Evolutionary conservation across 768 basidiomycete genomes (phyloP).

Genomic region (Amanita inopinata): DNA sequence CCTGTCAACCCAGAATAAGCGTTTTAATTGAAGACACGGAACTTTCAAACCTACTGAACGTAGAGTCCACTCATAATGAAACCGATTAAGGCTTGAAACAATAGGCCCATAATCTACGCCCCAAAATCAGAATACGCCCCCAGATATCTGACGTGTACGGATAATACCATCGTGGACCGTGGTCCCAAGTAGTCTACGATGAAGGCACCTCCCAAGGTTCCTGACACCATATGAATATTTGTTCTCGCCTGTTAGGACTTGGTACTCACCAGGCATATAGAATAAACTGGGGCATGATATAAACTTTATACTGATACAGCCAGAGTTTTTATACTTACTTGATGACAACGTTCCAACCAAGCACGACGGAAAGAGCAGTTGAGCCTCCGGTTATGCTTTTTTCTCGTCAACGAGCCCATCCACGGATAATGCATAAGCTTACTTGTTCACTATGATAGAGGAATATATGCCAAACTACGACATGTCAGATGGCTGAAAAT

Average conservation of each 20-base stretch:
- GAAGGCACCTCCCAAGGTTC: constrained; percentile 66
- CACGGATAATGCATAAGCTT: constrained; percentile 11
- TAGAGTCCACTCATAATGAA: constrained; percentile 90
- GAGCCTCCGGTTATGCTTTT: constrained; percentile 48
- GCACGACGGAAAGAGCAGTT: constrained; percentile 44
- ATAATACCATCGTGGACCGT: constrained; percentile 59
- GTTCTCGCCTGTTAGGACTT: background rate
- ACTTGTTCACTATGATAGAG: constrained; percentile 64
- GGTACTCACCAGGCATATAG: constrained; percentile 27
- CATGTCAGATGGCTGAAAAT: constrained; percentile 3
- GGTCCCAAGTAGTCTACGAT: constrained; percentile 69
- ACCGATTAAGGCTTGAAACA: constrained; percentile 63
- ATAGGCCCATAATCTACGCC: constrained; percentile 52
- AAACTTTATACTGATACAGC: background rate
- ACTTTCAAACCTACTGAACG: constrained; percentile 24
- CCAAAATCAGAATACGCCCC: background rate
- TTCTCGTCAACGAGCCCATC: background rate
- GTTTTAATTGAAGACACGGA: background rate
- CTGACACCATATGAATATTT: constrained; percentile 32
- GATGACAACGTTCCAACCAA: constrained; percentile 83
- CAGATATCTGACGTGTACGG: background rate
- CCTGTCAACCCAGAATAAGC: constrained; percentile 19
- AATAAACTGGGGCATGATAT: constrained; percentile 19
- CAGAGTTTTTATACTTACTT: constrained; percentile 37
- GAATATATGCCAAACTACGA: constrained; percentile 75